A percentile compares a stretch with the other conserved stretches of the same genome.
Evolutionary conservation across 768 basidiomycete species (phyloP).

Genomic region (Leccinum obscurum): DNA sequence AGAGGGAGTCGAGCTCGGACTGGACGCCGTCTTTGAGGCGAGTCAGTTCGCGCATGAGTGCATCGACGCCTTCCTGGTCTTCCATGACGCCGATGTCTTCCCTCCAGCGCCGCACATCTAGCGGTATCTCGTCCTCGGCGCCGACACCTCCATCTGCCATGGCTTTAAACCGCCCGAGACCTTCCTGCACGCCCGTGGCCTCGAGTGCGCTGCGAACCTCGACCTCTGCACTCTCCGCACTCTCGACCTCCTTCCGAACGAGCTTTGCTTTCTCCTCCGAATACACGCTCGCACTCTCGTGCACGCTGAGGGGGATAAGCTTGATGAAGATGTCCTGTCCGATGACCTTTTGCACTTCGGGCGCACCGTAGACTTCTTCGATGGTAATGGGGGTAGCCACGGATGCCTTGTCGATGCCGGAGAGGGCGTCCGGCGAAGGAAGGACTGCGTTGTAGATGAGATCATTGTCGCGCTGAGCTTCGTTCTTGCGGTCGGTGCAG

Average conservation of each 20-base stretch:
- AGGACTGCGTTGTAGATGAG: constrained; percentile 94
- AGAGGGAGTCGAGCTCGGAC: constrained; percentile 59
- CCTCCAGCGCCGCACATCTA: constrained; percentile 71
- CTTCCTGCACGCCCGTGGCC: constrained; percentile 74
- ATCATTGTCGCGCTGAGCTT: constrained; percentile 89
- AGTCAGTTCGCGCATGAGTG: constrained; percentile 57
- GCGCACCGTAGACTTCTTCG: constrained; percentile 88
- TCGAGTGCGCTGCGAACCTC: constrained; percentile 81
- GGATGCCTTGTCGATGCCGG: constrained; percentile 76
- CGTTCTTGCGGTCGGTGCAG: constrained; percentile 69
- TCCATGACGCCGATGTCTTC: constrained; percentile 74
- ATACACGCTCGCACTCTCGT: constrained; percentile 94
- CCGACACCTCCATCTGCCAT: constrained; percentile 67
- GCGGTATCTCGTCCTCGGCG: constrained; percentile 65
- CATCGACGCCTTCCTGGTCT: constrained; percentile 65
- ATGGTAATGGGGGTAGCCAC: constrained; percentile 88
- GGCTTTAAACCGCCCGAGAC: constrained; percentile 64
- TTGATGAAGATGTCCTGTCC: constrained; percentile 87
- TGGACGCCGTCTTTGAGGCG: constrained; percentile 58
- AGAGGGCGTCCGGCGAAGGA: constrained; percentile 75
- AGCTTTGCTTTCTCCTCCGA: constrained; percentile 98
- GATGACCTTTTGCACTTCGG: constrained; percentile 93
- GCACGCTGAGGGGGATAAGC: constrained; percentile 89
- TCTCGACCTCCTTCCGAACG: constrained; percentile 86
- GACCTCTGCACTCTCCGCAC: constrained; percentile 78